Evolutionary conservation across 805 yeast genomes (phyloP).

Genomic region (Wickerhamomyces subpelliculosus): DNA sequence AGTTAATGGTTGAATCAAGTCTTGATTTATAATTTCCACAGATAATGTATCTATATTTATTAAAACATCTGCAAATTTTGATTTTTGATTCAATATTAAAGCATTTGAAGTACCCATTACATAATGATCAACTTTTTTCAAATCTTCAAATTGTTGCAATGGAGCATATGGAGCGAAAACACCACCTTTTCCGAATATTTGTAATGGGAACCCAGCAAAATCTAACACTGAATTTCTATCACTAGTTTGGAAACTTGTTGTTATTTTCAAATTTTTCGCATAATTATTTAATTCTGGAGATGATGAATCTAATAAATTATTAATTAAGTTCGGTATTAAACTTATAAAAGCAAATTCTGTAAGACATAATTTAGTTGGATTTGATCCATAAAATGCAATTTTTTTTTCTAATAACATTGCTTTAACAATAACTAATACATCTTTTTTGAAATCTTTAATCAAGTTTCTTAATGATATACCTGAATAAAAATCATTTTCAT

Average conservation of each 20-base stretch:
- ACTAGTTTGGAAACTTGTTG: conserved; percentile 66
- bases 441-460: conserved; percentile 49
- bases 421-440: conserved; percentile 64
- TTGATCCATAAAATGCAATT: conserved; percentile 69
- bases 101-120: conserved; percentile 87
- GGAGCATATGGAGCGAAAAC: conserved; percentile 93
- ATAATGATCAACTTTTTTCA: conserved; percentile 56
- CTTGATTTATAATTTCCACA: conserved; percentile 40
- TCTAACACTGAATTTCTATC: conserved; percentile 70
- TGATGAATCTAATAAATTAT: conserved; percentile 69
- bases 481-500: conserved; percentile 57
- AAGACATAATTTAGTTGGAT: conserved; percentile 74
- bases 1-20: conserved; percentile 36
- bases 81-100: conserved; percentile 59
- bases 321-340: conserved; percentile 72
- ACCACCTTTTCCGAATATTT: conserved; percentile 78
- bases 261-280: conserved; percentile 43
- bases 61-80: conserved; percentile 58
- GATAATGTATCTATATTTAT: conserved; percentile 54
- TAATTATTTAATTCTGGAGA: conserved; percentile 62
- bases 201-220: conserved; percentile 85
- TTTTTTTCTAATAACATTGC: conserved; percentile 69
- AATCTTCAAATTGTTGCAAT: conserved; percentile 78
- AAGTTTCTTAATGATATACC: conserved; percentile 69
- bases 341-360: conserved; percentile 80